These are phyloP conservation scores for Hortaea werneckii DNA, from an alignment of 2,329 filamentous ascomycete species.

Conservation along the genomic window DNA sequence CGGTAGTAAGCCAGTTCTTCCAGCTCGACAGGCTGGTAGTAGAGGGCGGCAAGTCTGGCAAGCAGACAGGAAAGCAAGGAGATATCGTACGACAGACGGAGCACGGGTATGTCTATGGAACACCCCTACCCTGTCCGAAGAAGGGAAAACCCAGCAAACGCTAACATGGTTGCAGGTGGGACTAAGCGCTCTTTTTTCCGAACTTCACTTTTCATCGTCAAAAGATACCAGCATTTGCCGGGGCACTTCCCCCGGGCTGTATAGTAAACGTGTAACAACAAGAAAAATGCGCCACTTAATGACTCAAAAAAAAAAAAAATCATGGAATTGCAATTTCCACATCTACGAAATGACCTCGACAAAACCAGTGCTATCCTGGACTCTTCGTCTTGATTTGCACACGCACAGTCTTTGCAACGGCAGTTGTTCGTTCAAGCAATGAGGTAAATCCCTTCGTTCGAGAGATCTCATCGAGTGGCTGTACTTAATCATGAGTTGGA, in stretches of 20 bases:
- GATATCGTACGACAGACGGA: slow-evolving; percentile 68
- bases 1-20: slow-evolving; percentile 88
- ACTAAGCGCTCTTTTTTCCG: background rate
- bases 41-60: slow-evolving; percentile 72
- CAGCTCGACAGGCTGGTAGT: slow-evolving; percentile 86
- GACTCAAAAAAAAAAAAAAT: too few species aligned
- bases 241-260: background rate
- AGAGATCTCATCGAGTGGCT: too few species aligned
- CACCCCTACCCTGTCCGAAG: slow-evolving; percentile 20
- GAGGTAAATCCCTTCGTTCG: too few species aligned
- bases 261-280: background rate
- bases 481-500: too few species aligned
- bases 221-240: background rate
- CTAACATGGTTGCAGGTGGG: background rate
- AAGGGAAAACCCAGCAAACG: slow-evolving; percentile 3
- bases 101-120: slow-evolving; percentile 47
- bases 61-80: slow-evolving; percentile 56
- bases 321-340: too few species aligned
- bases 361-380: too few species aligned
- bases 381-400: too few species aligned
- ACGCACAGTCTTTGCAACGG: too few species aligned
- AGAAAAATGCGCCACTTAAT: too few species aligned
- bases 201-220: background rate
- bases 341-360: too few species aligned
- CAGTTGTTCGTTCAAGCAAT: too few species aligned